Conservation (phyloP, 495 filamentous ascomycete genomes). For the Penicillium samsonianum region DNA sequence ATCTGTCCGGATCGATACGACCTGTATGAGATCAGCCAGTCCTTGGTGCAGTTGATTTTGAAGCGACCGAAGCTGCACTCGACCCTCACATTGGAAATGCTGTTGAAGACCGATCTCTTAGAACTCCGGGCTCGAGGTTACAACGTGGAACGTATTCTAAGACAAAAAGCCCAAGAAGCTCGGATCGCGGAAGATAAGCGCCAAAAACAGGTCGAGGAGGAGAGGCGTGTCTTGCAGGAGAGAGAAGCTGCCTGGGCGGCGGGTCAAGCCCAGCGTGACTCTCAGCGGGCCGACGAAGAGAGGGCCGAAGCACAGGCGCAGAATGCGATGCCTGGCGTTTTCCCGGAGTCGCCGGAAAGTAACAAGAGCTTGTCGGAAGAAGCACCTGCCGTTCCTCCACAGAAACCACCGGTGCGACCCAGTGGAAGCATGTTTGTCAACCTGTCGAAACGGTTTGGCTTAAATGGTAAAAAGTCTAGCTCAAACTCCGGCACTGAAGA, state of each 20-base stretch:
- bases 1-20: slow-evolving; percentile 67
- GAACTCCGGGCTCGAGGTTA: slow-evolving; percentile 81
- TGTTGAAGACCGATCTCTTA: slow-evolving; percentile 78
- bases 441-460: slow-evolving; percentile 62
- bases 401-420: slow-evolving; percentile 36
- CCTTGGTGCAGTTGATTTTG: slow-evolving; percentile 75
- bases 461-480: slow-evolving; percentile 48
- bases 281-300: slow-evolving; percentile 30
- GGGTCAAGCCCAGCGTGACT: slow-evolving; percentile 27
- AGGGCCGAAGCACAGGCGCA: slow-evolving; percentile 32
- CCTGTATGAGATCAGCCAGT: slow-evolving; percentile 85
- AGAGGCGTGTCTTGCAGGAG: slow-evolving; percentile 63
- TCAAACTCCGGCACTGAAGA: slow-evolving; percentile 30
- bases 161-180: slow-evolving; percentile 78
- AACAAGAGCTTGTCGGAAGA: slow-evolving; percentile 30
- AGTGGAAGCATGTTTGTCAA: slow-evolving; percentile 63
- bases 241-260: slow-evolving; percentile 58
- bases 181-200: slow-evolving; percentile 80
- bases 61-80: slow-evolving; percentile 82
- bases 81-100: slow-evolving; percentile 80
- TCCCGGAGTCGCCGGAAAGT: slow-evolving; percentile 61
- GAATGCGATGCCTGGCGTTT: slow-evolving; percentile 66
- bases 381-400: slow-evolving; percentile 23
- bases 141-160: slow-evolving; percentile 91
- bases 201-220: slow-evolving; percentile 73